Base-by-base conservation (phyloP, 1,139 yeast genomes). In the Magnusiomyces paraingens region DNA sequence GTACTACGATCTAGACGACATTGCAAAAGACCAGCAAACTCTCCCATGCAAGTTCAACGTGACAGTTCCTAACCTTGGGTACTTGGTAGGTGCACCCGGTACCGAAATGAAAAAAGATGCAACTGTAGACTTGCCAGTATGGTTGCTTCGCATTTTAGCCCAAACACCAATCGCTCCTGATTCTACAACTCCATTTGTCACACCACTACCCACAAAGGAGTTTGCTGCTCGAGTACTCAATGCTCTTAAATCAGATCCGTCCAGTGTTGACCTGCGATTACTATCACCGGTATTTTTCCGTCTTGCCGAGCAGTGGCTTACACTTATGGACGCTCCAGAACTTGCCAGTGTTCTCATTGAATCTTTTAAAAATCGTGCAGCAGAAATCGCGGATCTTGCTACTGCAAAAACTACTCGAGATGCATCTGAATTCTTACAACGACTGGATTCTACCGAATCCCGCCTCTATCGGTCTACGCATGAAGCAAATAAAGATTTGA, bases 1-100 rank as follows among this genome's bases (percentile, higher is more conserved):
- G 11, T 91, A 91, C 73, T 90, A 86, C 72, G 91, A 86, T 65
- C 74, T 91, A 4, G 96, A 90, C 63, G 97, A 89, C 63, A 85
- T 90, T n/a, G 76, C 89, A 40, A 83, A 96, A 0, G 96, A 83
- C 54, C 61, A 85, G 72, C 84, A 83, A 64, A 73, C 12, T 12
- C 21, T 90, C 4, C 96, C 96, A 0, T 83, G 93, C 62, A 79
- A 78, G 52, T 89, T 90, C 73, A 84, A 86, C 62, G 78, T 83
- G 52, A 78, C 85, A 0, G 86, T 89, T 2, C 95, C 95, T 0
- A 94, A 94, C 0, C 72, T 91, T 22, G 97, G 96, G 2, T 89
- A 85, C 64, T 74, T 91, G n/a, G 91, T 86, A 62, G 94, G 93
- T 4, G 83, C 84, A 57, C 87, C 89, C 0, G 90, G 87, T 0